Conservation (phyloP, 768 basidiomycete species). For the Naganishia friedmannii region DNA sequence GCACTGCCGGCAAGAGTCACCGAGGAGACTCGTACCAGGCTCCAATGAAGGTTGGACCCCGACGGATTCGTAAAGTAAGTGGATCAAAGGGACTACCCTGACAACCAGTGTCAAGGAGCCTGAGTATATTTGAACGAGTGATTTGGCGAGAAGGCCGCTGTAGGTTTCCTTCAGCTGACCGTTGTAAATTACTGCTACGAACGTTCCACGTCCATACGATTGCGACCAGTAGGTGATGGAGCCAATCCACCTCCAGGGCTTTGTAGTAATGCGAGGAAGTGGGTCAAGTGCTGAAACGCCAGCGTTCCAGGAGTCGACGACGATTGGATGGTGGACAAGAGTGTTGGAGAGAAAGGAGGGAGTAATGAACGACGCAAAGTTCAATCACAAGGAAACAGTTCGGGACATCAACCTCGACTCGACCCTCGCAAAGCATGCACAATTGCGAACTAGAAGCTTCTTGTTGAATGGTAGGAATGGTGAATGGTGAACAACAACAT, state of each 20-base stretch:
- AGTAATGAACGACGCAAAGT: not conserved
- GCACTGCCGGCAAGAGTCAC: not conserved
- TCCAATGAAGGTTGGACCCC: no score
- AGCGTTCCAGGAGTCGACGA: slow-evolving; percentile 1
- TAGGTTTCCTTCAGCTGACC: not conserved
- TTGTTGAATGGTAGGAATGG: no score
- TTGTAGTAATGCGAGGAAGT: not conserved
- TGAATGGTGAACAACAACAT: not conserved
- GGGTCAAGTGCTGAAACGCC: slow-evolving; percentile 2
- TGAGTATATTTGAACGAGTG: not conserved
- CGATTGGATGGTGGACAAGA: no score
- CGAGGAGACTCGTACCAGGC: not conserved
- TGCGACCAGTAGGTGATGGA: not conserved
- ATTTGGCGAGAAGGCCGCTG: not conserved
- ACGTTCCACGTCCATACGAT: not conserved
- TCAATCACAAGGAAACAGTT: not conserved
- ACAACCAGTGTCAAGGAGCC: not conserved
- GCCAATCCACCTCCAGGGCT: not conserved
- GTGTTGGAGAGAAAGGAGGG: slow-evolving; percentile 19
- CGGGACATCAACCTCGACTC: not conserved
- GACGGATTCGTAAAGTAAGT: not conserved
- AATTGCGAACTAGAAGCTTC: not conserved
- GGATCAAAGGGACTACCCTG: not conserved
- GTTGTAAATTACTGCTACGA: not conserved
- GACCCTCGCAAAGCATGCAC: not conserved